These are phyloP conservation scores for Suhomyces panamericanus DNA, from an alignment of 1,139 yeast genomes.

Conservation along the genomic window DNA sequence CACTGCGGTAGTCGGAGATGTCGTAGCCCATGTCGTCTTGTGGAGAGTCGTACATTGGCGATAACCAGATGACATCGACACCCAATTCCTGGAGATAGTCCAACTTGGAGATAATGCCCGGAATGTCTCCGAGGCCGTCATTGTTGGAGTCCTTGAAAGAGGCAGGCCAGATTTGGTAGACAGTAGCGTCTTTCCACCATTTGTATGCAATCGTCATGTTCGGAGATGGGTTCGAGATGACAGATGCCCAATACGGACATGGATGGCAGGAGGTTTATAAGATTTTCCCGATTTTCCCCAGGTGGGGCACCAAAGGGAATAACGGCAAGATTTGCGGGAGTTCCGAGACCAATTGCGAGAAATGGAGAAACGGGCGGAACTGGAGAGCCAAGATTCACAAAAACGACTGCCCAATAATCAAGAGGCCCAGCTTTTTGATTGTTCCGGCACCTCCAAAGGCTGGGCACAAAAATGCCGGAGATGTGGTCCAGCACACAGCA, in stretches of 20 bases:
- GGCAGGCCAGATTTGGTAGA: constrained; percentile 62
- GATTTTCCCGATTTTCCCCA: not conserved
- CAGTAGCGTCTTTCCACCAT: constrained; percentile 61
- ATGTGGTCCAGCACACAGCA: no score
- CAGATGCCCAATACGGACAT: not conserved
- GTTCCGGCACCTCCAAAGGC: no score
- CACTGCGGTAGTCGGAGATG: constrained; percentile 51
- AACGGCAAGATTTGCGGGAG: not conserved
- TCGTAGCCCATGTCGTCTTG: constrained; percentile 68
- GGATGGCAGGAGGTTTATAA: not conserved
- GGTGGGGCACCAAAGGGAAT: not conserved
- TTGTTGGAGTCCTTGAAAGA: constrained; percentile 57
- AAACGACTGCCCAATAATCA: no score
- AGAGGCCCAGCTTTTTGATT: no score
- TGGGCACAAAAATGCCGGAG: no score
- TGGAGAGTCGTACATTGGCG: constrained; percentile 61
- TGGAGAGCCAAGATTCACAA: no score
- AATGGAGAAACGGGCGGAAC: not conserved
- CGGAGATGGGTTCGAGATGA: no score
- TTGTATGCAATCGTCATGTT: constrained; percentile 15
- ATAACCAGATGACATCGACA: constrained; percentile 55
- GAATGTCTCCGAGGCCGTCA: constrained; percentile 59
- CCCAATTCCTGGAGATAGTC: constrained; percentile 56
- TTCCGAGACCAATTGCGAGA: not conserved
- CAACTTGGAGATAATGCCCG: constrained; percentile 51